phyloP scores from a whole-genome alignment of 2,329 filamentous ascomycete species.

The Penicillium polonicum region DNA sequence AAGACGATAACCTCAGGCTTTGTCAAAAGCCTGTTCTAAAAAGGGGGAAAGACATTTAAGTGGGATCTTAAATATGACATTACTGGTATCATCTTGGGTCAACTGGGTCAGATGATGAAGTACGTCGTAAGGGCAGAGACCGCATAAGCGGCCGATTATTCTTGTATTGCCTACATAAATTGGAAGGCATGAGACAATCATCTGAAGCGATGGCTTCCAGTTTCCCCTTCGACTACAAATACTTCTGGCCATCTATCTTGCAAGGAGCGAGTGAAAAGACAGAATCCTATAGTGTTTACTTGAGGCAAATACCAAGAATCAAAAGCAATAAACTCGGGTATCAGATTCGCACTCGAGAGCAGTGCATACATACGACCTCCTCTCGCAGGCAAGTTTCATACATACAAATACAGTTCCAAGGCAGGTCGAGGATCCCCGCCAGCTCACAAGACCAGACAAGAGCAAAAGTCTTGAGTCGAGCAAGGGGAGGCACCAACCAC shows the following conservation, averaged over 20 bases:
- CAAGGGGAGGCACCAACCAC: background rate
- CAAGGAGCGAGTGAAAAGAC: too few relatives aligned
- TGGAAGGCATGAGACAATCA: background rate
- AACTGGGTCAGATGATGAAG: too few relatives aligned
- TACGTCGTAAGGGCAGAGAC: background rate
- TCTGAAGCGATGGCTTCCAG: background rate
- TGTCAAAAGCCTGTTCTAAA: too few relatives aligned
- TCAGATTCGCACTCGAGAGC: slow-evolving; percentile 17
- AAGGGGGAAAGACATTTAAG: too few relatives aligned
- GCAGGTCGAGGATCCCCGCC: background rate
- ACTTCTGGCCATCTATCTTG: background rate
- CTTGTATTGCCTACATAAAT: background rate
- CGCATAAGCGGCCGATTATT: background rate
- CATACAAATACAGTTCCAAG: slow-evolving; percentile 19
- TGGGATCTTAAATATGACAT: too few relatives aligned
- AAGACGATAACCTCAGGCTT: too few relatives aligned
- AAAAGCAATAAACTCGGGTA: slow-evolving; percentile 13
- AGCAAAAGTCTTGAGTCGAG: background rate
- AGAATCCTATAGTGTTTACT: background rate
- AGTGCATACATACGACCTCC: slow-evolving; percentile 12
- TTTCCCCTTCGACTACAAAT: background rate
- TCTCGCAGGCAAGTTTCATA: slow-evolving; percentile 11
- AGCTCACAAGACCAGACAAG: background rate
- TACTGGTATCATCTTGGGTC: too few relatives aligned
- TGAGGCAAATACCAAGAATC: background rate